Evolutionary conservation across 495 filamentous ascomycete species (phyloP).

Genomic region (Hypoxylon perforatum): DNA sequence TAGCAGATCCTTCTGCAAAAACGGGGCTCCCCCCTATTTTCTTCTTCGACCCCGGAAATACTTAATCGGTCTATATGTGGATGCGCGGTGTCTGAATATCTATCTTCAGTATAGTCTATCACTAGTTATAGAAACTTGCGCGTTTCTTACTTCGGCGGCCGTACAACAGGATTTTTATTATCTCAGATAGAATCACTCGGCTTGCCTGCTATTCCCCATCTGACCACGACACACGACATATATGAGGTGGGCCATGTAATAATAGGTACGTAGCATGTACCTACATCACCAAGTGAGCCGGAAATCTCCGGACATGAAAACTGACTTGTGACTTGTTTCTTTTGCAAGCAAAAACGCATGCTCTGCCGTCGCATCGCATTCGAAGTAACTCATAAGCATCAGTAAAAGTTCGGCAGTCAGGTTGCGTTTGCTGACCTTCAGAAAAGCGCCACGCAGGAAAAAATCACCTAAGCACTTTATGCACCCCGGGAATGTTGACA

Average conservation of each 20-base stretch:
- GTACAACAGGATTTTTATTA: conserved; percentile 1
- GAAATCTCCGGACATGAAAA: conserved; percentile 25
- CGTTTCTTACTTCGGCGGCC: too few relatives aligned
- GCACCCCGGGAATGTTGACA: conserved; percentile 33
- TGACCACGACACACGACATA: conserved; percentile 15
- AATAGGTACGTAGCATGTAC: too few relatives aligned
- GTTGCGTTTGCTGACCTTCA: conserved; percentile 3
- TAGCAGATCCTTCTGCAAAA: conserved; percentile 35
- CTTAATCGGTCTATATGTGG: conserved; percentile 11
- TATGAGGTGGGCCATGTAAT: too few relatives aligned
- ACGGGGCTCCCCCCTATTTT: conserved; percentile 17
- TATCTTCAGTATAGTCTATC: neutral
- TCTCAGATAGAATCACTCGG: neutral
- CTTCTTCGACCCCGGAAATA: conserved; percentile 11
- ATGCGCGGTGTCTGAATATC: conserved; percentile 35
- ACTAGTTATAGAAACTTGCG: too few relatives aligned
- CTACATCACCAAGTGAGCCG: conserved; percentile 13
- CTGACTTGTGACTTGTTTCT: conserved; percentile 1
- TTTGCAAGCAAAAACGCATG: neutral
- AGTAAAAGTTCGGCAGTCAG: conserved; percentile 5
- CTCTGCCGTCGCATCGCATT: conserved; percentile 23
- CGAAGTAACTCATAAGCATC: neutral
- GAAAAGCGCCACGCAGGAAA: too few relatives aligned
- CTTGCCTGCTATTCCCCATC: neutral
- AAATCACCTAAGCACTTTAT: conserved; percentile 40